Evolutionary conservation across 805 yeast species (phyloP).

Genomic region (Pichia occidentalis): DNA sequence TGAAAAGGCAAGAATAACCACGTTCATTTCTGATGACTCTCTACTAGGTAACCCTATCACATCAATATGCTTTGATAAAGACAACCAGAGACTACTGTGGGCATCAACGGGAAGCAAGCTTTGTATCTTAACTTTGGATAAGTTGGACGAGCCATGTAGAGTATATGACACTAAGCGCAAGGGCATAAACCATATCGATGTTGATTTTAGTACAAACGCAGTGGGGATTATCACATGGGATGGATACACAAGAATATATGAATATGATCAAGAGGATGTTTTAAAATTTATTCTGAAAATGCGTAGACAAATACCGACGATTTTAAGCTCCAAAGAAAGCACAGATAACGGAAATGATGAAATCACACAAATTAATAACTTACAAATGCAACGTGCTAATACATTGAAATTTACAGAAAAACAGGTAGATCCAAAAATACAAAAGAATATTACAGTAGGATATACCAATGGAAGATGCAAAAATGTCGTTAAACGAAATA

Average conservation of each 20-base stretch:
- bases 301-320: slow-evolving; percentile 23
- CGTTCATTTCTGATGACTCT: slow-evolving; percentile 19
- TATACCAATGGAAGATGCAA: slow-evolving; percentile 30
- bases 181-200: slow-evolving; percentile 30
- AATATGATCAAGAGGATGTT: slow-evolving; percentile 13
- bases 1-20: slow-evolving; percentile 13
- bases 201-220: slow-evolving; percentile 19
- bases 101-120: slow-evolving; percentile 43
- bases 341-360: slow-evolving; percentile 11
- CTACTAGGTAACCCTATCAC: slow-evolving; percentile 54
- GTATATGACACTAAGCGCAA: slow-evolving; percentile 29
- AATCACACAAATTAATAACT: slow-evolving; percentile 6
- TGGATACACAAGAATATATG: slow-evolving; percentile 37
- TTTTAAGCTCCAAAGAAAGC: slow-evolving; percentile 11
- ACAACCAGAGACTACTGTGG: slow-evolving; percentile 28
- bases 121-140: neutral
- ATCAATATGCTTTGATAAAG: slow-evolving; percentile 31
- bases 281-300: slow-evolving; percentile 24
- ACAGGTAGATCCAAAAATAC: slow-evolving; percentile 16
- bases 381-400: slow-evolving; percentile 19
- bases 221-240: slow-evolving; percentile 45
- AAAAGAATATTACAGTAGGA: slow-evolving; percentile 2
- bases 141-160: neutral
- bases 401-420: slow-evolving; percentile 18
- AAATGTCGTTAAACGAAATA: slow-evolving; percentile 26